phyloP scores from a whole-genome alignment of 2,329 filamentous ascomycete species.

The Sporothrix pseudoabietina region DNA sequence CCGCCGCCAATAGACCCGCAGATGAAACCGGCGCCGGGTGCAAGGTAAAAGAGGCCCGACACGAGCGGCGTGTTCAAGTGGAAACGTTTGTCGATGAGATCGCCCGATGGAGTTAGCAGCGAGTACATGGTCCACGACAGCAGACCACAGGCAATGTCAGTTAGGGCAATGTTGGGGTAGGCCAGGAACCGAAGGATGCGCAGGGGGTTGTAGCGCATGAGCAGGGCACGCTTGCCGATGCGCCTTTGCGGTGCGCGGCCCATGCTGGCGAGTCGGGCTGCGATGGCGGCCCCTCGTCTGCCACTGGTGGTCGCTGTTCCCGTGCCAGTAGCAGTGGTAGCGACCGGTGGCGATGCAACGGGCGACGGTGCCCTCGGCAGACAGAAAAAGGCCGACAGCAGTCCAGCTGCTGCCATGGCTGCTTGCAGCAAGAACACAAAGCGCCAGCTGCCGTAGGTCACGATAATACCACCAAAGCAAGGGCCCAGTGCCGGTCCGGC shows the following conservation, averaged over 20 bases:
- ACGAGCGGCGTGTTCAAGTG: slow-evolving; percentile 66
- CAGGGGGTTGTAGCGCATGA: slow-evolving; percentile 26
- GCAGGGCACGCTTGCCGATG: slow-evolving; percentile 20
- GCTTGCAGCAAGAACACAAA: slow-evolving; percentile 47
- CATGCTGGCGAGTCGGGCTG: no score
- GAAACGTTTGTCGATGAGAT: slow-evolving; percentile 74
- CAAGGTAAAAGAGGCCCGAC: slow-evolving; percentile 72
- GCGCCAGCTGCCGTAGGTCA: slow-evolving; percentile 72
- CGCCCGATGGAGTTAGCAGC: slow-evolving; percentile 67
- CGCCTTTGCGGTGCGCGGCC: background rate
- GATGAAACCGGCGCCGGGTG: slow-evolving; percentile 70
- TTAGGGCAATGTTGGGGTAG: slow-evolving; percentile 21
- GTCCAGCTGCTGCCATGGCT: slow-evolving; percentile 39
- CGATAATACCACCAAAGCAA: slow-evolving; percentile 74
- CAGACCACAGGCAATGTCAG: slow-evolving; percentile 52
- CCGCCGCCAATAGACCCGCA: slow-evolving; percentile 72
- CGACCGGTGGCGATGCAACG: slow-evolving; percentile 3
- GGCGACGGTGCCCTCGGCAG: slow-evolving; percentile 21
- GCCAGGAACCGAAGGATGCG: slow-evolving; percentile 25
- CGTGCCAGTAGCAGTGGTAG: background rate
- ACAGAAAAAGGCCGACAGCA: slow-evolving; percentile 40
- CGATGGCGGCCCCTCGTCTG: background rate
- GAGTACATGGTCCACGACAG: slow-evolving; percentile 68
- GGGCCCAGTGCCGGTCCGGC: slow-evolving; percentile 67
- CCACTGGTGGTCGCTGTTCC: background rate